These are phyloP conservation scores for Prunus mongolica DNA, from an alignment of 306 rosid species.

Conservation along the genomic window DNA sequence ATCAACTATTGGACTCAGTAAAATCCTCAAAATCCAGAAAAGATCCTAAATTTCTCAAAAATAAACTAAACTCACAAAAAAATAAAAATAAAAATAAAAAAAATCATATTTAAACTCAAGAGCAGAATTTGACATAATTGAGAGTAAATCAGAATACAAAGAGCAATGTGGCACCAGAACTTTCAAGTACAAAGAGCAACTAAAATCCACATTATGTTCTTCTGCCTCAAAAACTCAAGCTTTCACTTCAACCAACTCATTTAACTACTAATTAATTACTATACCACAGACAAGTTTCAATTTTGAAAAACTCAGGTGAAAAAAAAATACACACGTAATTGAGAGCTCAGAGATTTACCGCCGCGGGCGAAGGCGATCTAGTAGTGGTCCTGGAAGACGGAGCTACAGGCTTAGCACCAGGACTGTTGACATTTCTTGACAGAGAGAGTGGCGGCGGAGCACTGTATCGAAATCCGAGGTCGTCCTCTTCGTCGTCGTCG, in stretches of 20 bases:
- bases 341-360: slow-evolving; percentile 32
- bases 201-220: neutral
- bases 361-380: slow-evolving; percentile 74
- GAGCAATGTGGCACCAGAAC: neutral
- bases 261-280: neutral
- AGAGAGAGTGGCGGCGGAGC: slow-evolving; percentile 86
- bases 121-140: neutral
- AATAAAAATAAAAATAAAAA: no score
- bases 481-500: slow-evolving; percentile 65
- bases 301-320: neutral
- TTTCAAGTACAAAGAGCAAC: neutral
- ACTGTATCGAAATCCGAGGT: slow-evolving; percentile 83
- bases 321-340: neutral
- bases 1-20: neutral
- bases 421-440: slow-evolving; percentile 37
- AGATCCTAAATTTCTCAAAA: neutral
- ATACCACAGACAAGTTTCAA: neutral
- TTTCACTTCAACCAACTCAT: neutral
- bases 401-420: slow-evolving; percentile 27
- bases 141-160: neutral
- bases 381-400: slow-evolving; percentile 30
- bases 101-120: neutral
- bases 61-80: no score
- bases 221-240: neutral
- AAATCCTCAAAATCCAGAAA: neutral